Evolutionary conservation across 768 basidiomycete genomes (phyloP), one percentile per base, ranked within the genome.

Genomic region (Atractiella rhizophila): DNA sequence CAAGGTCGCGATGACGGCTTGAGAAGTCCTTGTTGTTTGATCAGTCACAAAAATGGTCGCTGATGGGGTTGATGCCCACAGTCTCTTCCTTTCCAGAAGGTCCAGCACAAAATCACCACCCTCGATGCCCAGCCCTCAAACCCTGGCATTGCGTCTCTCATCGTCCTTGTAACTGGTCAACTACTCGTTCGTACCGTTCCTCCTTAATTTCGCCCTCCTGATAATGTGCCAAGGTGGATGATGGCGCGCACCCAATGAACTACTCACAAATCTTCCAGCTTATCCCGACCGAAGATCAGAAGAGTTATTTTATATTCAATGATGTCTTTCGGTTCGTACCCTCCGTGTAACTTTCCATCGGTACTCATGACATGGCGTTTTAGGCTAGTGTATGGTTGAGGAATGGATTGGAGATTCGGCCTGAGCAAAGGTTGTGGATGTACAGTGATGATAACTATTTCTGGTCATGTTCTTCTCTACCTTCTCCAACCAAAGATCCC

Each of bases 261-360:
- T 98, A 80, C 65, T 79, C 74, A 49, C 91, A 98, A 62, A 65
- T 72, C 47, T 98, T 98, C 71, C 82, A 88, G 50, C 71, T 98
- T 43, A 66, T 79, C 39, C 74, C 70, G n/a, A n/a, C n/a, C n/a
- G n/a, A n/a, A n/a, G n/a, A n/a, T n/a, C n/a, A n/a, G n/a, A n/a
- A n/a, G n/a, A n/a, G n/a, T n/a, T n/a, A n/a, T n/a, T n/a, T n/a
- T n/a, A n/a, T n/a, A n/a, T n/a, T n/a, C n/a, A n/a, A n/a, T n/a
- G n/a, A n/a, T n/a, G n/a, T n/a, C n/a, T n/a, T n/a, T n/a, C n/a
- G n/a, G n/a, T n/a, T n/a, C n/a, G n/a, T n/a, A n/a, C n/a, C n/a
- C n/a, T n/a, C n/a, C n/a, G n/a, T n/a, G n/a, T n/a, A n/a, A n/a
- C n/a, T n/a, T n/a, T n/a, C n/a, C n/a, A n/a, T n/a, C n/a, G n/a